Evolutionary conservation across 192 early-diverging fungal species (phyloP).

Genomic region (Backusella circina): DNA sequence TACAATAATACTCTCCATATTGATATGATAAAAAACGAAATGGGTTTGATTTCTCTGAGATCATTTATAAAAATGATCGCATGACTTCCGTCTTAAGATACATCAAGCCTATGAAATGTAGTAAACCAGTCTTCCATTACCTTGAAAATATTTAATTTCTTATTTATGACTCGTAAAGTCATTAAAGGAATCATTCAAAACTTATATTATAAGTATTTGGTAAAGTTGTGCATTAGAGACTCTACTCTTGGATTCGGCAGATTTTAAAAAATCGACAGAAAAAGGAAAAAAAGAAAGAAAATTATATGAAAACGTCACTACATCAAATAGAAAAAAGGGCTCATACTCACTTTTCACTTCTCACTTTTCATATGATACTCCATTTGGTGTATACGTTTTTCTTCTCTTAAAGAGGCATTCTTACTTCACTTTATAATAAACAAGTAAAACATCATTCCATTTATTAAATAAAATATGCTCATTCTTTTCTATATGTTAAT

Average conservation of each 20-base stretch:
- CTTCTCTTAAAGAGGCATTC: background rate
- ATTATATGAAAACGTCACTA: background rate
- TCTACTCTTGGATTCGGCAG: background rate
- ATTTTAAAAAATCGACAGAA: background rate
- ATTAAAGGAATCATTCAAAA: background rate
- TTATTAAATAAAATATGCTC: background rate
- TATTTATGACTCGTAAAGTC: background rate
- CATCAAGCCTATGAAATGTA: too few species aligned
- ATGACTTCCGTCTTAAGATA: background rate
- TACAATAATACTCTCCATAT: background rate
- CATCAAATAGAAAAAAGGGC: background rate
- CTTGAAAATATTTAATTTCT: background rate
- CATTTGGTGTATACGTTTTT: background rate
- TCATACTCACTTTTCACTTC: background rate
- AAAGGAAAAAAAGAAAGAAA: background rate
- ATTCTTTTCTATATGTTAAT: background rate
- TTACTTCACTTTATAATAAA: background rate
- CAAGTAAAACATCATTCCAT: background rate
- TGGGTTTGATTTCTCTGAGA: too few species aligned
- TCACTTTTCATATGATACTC: background rate
- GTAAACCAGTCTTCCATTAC: background rate
- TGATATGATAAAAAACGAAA: background rate
- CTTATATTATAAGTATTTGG: background rate
- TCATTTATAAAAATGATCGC: too few species aligned
- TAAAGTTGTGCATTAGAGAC: background rate